A percentile compares a stretch with the other conserved stretches of the same genome.
phyloP scores from a whole-genome alignment of 768 basidiomycete species.

The Mycena kentingensis region DNA sequence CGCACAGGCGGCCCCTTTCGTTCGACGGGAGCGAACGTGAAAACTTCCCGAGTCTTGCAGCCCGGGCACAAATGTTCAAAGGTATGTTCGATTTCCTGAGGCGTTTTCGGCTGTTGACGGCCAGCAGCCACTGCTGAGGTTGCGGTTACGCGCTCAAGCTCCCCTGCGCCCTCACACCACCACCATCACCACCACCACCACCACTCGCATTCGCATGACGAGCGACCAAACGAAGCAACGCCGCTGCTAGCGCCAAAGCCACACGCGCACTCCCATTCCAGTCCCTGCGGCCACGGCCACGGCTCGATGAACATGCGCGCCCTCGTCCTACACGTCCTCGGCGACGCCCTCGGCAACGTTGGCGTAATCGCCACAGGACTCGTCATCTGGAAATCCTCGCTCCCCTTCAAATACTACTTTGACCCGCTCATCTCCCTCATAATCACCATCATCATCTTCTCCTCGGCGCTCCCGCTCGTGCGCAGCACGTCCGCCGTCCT shows the following conservation, averaged over 20 bases:
- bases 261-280: too few relatives aligned
- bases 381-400: slow-evolving; percentile 87
- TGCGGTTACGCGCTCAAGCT: slow-evolving; percentile 34
- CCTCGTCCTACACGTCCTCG: slow-evolving; percentile 89
- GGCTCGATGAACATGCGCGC: slow-evolving; percentile 99
- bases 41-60: too few relatives aligned
- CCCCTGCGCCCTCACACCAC: slow-evolving; percentile 16
- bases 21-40: too few relatives aligned
- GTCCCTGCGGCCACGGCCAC: too few relatives aligned
- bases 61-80: too few relatives aligned
- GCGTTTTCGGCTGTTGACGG: too few relatives aligned
- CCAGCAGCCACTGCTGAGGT: slow-evolving; percentile 40
- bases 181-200: slow-evolving; percentile 24
- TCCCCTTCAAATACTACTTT: slow-evolving; percentile 86
- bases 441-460: slow-evolving; percentile 96
- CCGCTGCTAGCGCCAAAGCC: too few relatives aligned
- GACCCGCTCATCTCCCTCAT: slow-evolving; percentile 93
- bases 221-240: too few relatives aligned
- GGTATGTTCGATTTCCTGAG: too few relatives aligned
- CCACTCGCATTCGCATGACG: slow-evolving; percentile 49
- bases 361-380: slow-evolving; percentile 96
- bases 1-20: too few relatives aligned
- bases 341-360: slow-evolving; percentile 96
- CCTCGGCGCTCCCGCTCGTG: slow-evolving; percentile 87
- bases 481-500: slow-evolving; percentile 93